Base-by-base conservation (phyloP, 1,284 basidiomycete genomes). In the Kalmanozyma brasiliensis region DNA sequence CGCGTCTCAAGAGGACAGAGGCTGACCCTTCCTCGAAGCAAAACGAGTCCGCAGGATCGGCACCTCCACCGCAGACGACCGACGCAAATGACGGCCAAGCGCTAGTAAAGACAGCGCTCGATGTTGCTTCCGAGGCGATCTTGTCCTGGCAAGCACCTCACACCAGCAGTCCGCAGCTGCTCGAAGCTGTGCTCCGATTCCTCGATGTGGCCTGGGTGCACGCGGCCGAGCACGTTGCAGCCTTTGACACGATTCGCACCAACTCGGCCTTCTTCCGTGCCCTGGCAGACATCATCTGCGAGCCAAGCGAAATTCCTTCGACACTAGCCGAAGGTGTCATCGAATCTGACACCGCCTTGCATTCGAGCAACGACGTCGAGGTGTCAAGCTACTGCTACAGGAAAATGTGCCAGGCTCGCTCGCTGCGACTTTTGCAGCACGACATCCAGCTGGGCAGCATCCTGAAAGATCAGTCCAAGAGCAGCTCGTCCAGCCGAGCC, bases 171-270 rank as follows among this genome's bases (percentile, higher is more conserved):
- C 91, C 93, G 0, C 87, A 89, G 26, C 83, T 93, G 11, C 85
- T 97, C 8, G 87, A 90, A 1, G 88, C 89, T 10, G 86, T 92
- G 7, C 83, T 96, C 48, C 85, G 87, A 9, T 96, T 94, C 84
- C 83, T 94, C 57, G 88, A 90, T 64, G 86, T 89, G 9, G 89
- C 92, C 1, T 94, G 91, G 91, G 87, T 89, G 72, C 91, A 92
- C 74, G 90, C 88, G 8, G 84, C 89, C 46, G 91, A 93, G 74
- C 91, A 93, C 78, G 88, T 87, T 55, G 73, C 84, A 0, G 84
- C 86, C 0, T 84, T 94, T 41, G 86, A 88, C 22, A 74, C 85
- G 2, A 82, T 89, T 7, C 87, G 89, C 17, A 82, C 84, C 16
- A 86, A 89, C 63, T 73, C 84, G 0, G 84, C 83, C 17, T 88